phyloP scores from a whole-genome alignment of 73 alveolate genomes.

The Tetrahymena thermophila region DNA sequence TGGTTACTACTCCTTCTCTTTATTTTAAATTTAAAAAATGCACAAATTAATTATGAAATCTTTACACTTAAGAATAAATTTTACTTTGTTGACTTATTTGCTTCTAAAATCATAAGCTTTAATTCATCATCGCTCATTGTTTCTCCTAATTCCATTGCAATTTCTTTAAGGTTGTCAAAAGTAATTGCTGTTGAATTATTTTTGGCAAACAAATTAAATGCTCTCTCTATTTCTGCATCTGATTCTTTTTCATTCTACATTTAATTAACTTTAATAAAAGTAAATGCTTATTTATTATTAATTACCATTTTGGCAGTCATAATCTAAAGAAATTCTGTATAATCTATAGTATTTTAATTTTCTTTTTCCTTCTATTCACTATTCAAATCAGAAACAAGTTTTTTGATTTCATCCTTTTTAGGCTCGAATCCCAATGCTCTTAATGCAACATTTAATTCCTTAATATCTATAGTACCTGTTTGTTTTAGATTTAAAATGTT shows the following conservation, averaged over 20 bases:
- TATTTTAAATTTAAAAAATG: neutral
- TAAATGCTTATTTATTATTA: neutral
- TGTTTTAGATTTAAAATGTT: constrained; percentile 44
- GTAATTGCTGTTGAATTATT: constrained; percentile 59
- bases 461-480: constrained; percentile 85
- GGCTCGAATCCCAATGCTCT: constrained; percentile 94
- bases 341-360: constrained; percentile 84
- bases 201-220: constrained; percentile 53
- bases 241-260: constrained; percentile 76
- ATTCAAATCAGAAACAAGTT: constrained; percentile 64
- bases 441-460: constrained; percentile 84
- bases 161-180: constrained; percentile 75
- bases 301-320: constrained; percentile 86
- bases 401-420: constrained; percentile 82
- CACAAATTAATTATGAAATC: neutral
- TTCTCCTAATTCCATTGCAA: constrained; percentile 88
- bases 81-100: constrained; percentile 45
- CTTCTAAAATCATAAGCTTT: constrained; percentile 87
- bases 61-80: too few species aligned
- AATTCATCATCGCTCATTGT: constrained; percentile 92
- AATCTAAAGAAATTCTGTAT: constrained; percentile 84
- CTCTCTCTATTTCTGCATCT: constrained; percentile 76
- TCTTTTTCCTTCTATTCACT: constrained; percentile 81
- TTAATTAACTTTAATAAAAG: neutral
- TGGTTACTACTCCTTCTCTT: constrained; percentile 31